Base-by-base conservation (phyloP, 495 filamentous ascomycete genomes). In the Viridothelium virens region DNA sequence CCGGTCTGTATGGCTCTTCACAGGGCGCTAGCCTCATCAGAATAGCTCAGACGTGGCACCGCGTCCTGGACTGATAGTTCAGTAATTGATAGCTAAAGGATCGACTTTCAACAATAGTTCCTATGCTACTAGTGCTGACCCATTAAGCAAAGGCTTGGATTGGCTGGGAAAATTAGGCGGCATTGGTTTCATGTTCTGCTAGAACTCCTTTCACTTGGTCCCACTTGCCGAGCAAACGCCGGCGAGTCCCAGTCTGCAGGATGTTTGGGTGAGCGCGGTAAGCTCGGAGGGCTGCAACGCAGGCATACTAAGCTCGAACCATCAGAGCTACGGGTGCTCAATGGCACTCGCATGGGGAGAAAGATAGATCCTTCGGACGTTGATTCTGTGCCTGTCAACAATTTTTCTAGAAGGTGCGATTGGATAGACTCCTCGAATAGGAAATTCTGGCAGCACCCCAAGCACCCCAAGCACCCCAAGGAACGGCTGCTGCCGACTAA, bases 391-490 rank as follows among this genome's bases (percentile, higher is more conserved):
- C 53, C 14, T 59, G 0, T 59, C 53, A 59, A 59, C n/a, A 36
- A n/a, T 14, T 36, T 59, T 14, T 36, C 36, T 59, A 5, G 31
- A 59, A 34, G 53, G 36, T 59, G 53, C 53, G 53, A 59, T 59
- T 59, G 53, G 53, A 59, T 36, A 33, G 31, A 59, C 7, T 59
- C 53, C 53, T 59, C 53, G 53, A 59, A 59, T 59, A 7, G 53
- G 53, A 59, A 59, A 59, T 34, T 10, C 14, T 34, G 31, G 31
- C 31, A 53, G n/a, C 9, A 53, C 11, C 16, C 12, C 11, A 5
- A 25, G n/a, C 9, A 53, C 11, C 16, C 12, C 11, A 5, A 25
- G 48, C 31, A 34, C 1, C 18, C 31, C 6, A 33, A 33, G 11
- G 48, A 14, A 18, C 31, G 53, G 7, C 5, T 12, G 16, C 48